These are phyloP conservation scores for Rhodocollybia butyracea DNA, from an alignment of 768 basidiomycete genomes.

Conservation along the genomic window DNA sequence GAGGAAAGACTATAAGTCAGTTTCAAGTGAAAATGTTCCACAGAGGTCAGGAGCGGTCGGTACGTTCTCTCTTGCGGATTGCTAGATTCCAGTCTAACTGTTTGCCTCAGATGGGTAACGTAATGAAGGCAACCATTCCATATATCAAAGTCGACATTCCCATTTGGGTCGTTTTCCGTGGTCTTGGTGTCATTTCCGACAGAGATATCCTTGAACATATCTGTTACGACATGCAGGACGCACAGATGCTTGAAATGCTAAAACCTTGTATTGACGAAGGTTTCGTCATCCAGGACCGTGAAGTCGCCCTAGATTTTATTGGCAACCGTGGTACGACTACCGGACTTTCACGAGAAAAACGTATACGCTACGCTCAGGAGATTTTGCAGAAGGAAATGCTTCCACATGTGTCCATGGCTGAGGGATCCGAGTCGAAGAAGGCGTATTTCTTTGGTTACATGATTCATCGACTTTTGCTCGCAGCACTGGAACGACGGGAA, in stretches of 20 bases:
- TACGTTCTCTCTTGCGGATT: constrained; percentile 36
- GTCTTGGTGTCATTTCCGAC: constrained; percentile 95
- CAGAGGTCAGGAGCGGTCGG: constrained; percentile 82
- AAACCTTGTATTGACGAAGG: constrained; percentile 99
- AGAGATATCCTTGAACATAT: constrained; percentile 98
- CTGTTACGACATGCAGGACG: constrained; percentile 95
- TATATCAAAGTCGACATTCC: constrained; percentile 99
- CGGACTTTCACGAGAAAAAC: constrained; percentile 86
- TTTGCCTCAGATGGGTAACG: constrained; percentile 68
- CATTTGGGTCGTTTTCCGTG: constrained; percentile 98
- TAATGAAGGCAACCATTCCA: constrained; percentile 96
- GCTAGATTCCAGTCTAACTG: constrained; percentile 4
- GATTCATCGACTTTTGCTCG: constrained; percentile 93
- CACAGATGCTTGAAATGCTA: constrained; percentile 95
- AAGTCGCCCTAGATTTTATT: constrained; percentile 96
- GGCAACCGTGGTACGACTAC: constrained; percentile 96
- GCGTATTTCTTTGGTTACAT: constrained; percentile 99
- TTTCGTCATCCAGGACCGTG: constrained; percentile 96
- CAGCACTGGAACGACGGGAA: constrained; percentile 91
- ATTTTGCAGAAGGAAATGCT: constrained; percentile 99
- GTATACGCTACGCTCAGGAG: constrained; percentile 95
- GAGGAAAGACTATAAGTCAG: constrained; percentile 96
- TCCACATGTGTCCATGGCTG: constrained; percentile 93
- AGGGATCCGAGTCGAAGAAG: constrained; percentile 96
- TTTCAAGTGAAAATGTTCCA: constrained; percentile 99